These are phyloP conservation scores for Parachlorella kessleri DNA, from an alignment of 139 green algal species.

Conservation along the genomic window DNA sequence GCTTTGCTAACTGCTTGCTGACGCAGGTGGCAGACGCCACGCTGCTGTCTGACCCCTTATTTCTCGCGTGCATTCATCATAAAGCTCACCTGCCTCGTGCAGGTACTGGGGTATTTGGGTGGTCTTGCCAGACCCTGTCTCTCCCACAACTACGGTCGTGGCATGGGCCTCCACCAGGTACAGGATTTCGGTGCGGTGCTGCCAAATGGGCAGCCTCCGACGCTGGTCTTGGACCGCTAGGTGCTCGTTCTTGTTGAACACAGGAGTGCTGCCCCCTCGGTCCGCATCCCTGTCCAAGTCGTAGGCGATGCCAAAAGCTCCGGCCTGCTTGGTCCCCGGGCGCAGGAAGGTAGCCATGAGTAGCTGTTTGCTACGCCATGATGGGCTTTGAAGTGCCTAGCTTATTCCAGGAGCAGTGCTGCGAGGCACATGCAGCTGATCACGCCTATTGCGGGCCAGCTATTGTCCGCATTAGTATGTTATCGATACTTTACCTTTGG, in stretches of 20 bases:
- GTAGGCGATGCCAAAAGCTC: conserved; percentile 57
- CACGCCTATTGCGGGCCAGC: too few species aligned
- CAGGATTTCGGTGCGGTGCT: conserved; percentile 65
- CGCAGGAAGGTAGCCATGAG: conserved; percentile 47
- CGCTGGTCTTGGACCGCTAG: conserved; percentile 47
- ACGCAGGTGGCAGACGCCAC: too few species aligned
- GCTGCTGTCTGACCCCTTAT: too few species aligned
- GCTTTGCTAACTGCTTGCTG: conserved; percentile 73
- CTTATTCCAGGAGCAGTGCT: too few species aligned
- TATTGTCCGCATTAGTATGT: too few species aligned
- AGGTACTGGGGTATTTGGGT: conserved; percentile 76
- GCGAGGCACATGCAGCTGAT: too few species aligned
- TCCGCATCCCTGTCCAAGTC: conserved; percentile 31
- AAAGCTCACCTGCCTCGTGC: conserved; percentile 47
- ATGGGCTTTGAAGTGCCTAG: too few species aligned
- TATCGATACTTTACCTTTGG: too few species aligned
- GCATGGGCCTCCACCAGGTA: conserved; percentile 81
- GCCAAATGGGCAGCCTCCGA: conserved; percentile 41
- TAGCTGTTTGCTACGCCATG: too few species aligned
- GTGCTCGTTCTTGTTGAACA: conserved; percentile 31
- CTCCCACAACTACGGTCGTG: conserved; percentile 70
- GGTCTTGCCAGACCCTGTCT: conserved; percentile 79
- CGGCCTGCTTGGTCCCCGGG: conserved; percentile 26
- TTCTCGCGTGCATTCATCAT: conserved; percentile 49
- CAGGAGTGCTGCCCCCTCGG: background rate